Conservation (phyloP, 345 rosid genomes). For the Citropsis articulata region DNA sequence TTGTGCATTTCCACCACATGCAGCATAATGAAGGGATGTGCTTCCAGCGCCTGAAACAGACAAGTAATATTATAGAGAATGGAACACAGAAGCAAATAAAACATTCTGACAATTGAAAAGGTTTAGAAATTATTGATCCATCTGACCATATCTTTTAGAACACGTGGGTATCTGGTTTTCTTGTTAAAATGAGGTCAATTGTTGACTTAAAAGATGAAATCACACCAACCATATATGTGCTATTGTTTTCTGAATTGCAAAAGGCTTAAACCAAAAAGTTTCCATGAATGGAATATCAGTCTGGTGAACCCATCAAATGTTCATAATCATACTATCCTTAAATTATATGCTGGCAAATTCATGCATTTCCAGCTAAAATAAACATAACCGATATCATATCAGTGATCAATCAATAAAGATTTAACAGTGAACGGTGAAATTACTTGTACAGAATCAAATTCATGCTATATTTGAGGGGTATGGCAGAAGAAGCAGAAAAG, state of each 20-base stretch:
- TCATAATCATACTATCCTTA: neutral
- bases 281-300: neutral
- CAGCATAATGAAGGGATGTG: slow-evolving; percentile 92
- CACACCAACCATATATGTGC: neutral
- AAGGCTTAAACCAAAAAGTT: neutral
- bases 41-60: slow-evolving; percentile 82
- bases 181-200: neutral
- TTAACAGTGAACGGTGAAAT: neutral
- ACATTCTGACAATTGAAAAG: neutral
- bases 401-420: neutral
- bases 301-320: neutral
- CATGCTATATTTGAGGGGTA: neutral
- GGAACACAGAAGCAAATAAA: neutral
- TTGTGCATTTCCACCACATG: slow-evolving; percentile 92
- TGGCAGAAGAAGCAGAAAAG: neutral
- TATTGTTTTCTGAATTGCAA: neutral
- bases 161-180: neutral
- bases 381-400: neutral
- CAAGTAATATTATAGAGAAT: neutral
- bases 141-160: neutral
- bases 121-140: neutral
- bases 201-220: neutral
- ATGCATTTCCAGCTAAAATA: slow-evolving; percentile 5
- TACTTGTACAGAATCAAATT: neutral
- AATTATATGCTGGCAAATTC: neutral